Percentiles rank a stretch among this genome's conserved stretches.
phyloP scores from a whole-genome alignment of 2,329 filamentous ascomycete genomes.

The Didymella segeticola region DNA sequence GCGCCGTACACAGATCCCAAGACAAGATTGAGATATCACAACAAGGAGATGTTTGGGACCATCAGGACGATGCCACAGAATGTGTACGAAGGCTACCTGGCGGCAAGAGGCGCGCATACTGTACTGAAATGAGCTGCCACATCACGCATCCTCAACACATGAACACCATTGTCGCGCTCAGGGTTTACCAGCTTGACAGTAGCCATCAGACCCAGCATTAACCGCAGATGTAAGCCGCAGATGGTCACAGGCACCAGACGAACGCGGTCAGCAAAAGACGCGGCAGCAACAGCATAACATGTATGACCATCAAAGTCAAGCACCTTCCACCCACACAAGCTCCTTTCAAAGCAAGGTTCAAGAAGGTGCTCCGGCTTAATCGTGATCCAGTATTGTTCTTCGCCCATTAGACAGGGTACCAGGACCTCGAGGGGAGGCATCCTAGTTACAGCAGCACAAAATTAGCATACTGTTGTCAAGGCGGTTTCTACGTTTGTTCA shows the following conservation, averaged over 20 bases:
- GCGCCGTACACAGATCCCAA: slow-evolving; percentile 94
- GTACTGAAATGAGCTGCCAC: slow-evolving; percentile 74
- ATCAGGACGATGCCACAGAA: slow-evolving; percentile 83
- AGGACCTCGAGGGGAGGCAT: slow-evolving; percentile 70
- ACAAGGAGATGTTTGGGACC: slow-evolving; percentile 87
- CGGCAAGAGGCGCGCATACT: slow-evolving; percentile 89
- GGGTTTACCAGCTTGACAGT: no score
- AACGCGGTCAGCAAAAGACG: not conserved
- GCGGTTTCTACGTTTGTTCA: slow-evolving; percentile 45
- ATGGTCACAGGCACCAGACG: not conserved
- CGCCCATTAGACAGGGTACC: slow-evolving; percentile 82
- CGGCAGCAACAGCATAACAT: slow-evolving; percentile 49
- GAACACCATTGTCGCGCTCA: not conserved
- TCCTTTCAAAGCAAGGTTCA: slow-evolving; percentile 81
- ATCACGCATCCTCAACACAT: not conserved
- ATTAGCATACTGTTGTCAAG: slow-evolving; percentile 59
- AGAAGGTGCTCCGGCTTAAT: slow-evolving; percentile 99
- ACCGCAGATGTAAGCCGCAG: not conserved
- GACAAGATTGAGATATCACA: slow-evolving; percentile 88
- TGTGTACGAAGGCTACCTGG: slow-evolving; percentile 85
- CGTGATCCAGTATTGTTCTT: slow-evolving; percentile 76
- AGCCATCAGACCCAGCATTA: not conserved
- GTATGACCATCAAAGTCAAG: slow-evolving; percentile 96
- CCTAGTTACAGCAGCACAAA: slow-evolving; percentile 64
- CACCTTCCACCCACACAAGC: slow-evolving; percentile 81